These are phyloP conservation scores for Nemania diffusa DNA, from an alignment of 2,329 filamentous ascomycete species.

Conservation along the genomic window DNA sequence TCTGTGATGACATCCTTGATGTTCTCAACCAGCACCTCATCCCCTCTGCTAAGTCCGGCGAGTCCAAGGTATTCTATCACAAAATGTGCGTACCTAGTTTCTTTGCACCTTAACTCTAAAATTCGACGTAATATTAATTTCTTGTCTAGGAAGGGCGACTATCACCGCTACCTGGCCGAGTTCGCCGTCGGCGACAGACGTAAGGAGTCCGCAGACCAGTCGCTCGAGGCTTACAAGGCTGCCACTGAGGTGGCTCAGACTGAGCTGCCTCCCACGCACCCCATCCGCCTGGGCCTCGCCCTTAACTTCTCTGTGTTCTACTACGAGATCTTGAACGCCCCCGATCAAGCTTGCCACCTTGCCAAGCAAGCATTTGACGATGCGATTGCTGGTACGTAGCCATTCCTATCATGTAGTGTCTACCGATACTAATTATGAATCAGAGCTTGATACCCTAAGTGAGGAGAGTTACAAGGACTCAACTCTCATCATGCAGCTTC, in stretches of 20 bases:
- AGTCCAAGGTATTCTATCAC: conserved; percentile 99
- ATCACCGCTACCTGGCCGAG: conserved; percentile 98
- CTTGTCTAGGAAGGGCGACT: conserved; percentile 92
- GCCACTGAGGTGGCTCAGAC: conserved; percentile 91
- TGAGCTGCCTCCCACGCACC: conserved; percentile 90
- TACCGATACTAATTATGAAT: conserved; percentile 41
- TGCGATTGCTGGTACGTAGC: conserved; percentile 79
- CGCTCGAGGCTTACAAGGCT: conserved; percentile 96
- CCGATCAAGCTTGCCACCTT: conserved; percentile 97
- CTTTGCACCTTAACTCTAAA: conserved; percentile 6
- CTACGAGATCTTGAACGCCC: conserved; percentile 99
- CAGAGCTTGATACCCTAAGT: conserved; percentile 94
- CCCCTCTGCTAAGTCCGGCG: conserved; percentile 90
- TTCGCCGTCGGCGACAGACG: conserved; percentile 94
- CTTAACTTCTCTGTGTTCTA: conserved; percentile 99
- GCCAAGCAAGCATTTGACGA: conserved; percentile 97
- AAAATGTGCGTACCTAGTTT: conserved; percentile 78
- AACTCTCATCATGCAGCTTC: conserved; percentile 97
- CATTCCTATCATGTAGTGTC: neutral
- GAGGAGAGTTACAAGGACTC: conserved; percentile 99
- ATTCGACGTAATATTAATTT: conserved; percentile 35
- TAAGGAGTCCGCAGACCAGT: conserved; percentile 93
- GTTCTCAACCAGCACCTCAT: conserved; percentile 95
- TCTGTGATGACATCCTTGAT: conserved; percentile 96
- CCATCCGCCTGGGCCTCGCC: conserved; percentile 90